Evolutionary conservation across 257 asterid genomes (phyloP).

Genomic region (Scutellaria galericulata): DNA sequence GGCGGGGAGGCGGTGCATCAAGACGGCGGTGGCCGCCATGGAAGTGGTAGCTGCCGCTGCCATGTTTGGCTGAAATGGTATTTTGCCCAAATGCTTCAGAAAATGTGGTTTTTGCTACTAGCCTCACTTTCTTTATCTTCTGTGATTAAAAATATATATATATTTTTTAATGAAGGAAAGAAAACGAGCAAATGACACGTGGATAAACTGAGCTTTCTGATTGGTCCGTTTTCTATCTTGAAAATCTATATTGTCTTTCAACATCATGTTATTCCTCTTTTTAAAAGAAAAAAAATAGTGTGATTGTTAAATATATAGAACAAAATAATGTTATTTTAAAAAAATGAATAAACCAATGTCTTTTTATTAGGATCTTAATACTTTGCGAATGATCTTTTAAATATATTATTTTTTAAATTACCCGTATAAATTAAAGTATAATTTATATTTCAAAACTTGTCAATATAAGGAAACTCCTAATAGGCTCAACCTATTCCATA

Average conservation of each 20-base stretch:
- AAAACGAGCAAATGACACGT: constrained; percentile 51
- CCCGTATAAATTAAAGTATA: background rate
- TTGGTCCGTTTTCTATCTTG: constrained; percentile 77
- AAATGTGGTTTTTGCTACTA: background rate
- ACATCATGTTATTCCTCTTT: background rate
- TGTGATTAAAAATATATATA: constrained; percentile 27
- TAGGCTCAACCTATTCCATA: background rate
- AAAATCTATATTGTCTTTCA: constrained; percentile 31
- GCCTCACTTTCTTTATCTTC: constrained; percentile 56
- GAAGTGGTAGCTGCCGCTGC: constrained; percentile 88
- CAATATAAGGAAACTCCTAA: too few relatives aligned
- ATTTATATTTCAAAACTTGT: background rate
- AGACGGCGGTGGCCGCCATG: constrained; percentile 88
- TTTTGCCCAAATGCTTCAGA: background rate
- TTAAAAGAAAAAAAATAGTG: background rate
- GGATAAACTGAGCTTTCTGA: constrained; percentile 45
- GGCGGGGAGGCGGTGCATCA: constrained; percentile 58
- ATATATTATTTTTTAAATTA: background rate
- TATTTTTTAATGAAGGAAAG: constrained; percentile 39
- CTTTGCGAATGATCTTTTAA: background rate
- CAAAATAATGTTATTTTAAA: too few relatives aligned
- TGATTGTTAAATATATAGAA: too few relatives aligned
- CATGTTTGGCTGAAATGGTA: constrained; percentile 49
- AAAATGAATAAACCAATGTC: background rate
- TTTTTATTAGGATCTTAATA: background rate